Evolutionary conservation across 768 basidiomycete genomes (phyloP).

Genomic region (Holtermannia corniformis): DNA sequence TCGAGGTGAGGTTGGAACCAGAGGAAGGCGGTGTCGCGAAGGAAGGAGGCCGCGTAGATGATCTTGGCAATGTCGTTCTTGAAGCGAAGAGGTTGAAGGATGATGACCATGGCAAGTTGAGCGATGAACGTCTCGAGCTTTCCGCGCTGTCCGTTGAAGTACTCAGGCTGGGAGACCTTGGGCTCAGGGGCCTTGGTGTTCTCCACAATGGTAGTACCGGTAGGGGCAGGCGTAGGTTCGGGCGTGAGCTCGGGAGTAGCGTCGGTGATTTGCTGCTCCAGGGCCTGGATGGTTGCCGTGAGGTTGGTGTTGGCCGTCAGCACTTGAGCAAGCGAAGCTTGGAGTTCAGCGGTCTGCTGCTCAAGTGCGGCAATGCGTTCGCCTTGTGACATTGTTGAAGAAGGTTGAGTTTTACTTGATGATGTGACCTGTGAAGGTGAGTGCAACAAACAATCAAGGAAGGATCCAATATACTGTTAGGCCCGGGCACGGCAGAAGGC

Average conservation of each 20-base stretch:
- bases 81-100: not conserved
- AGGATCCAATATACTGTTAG: too few species aligned
- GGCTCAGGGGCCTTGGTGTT: not conserved
- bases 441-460: too few species aligned
- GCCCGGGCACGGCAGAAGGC: too few species aligned
- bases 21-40: not conserved
- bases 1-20: constrained; percentile 5
- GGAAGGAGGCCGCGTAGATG: not conserved
- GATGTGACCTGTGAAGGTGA: too few species aligned
- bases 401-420: too few species aligned
- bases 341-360: not conserved
- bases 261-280: too few species aligned
- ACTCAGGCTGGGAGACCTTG: not conserved
- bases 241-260: not conserved
- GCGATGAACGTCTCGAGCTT: not conserved
- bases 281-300: not conserved
- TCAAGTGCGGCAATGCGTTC: constrained; percentile 7
- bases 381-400: too few species aligned
- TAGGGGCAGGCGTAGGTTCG: not conserved
- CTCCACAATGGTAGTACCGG: too few species aligned
- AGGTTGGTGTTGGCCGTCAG: not conserved
- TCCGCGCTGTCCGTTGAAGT: not conserved
- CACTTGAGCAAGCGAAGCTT: too few species aligned
- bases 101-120: constrained; percentile 4
- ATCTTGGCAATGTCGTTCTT: not conserved